Base-by-base conservation (phyloP, 2,329 filamentous ascomycete genomes). In the Fusarium neocosmosporiellum region DNA sequence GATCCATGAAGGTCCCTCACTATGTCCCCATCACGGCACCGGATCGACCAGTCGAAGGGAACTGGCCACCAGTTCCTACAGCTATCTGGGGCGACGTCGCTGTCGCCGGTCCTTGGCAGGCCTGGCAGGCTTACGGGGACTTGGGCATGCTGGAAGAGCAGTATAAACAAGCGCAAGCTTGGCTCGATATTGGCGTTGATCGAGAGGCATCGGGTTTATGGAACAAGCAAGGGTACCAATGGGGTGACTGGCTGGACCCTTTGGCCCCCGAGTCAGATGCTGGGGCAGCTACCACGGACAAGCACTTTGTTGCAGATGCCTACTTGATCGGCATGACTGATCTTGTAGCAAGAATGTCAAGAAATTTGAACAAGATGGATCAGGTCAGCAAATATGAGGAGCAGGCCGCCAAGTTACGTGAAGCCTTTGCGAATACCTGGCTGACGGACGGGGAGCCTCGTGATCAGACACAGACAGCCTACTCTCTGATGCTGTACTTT, bases 401-500 rank as follows among this genome's bases (percentile, higher is more conserved):
- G 11, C 39, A 43, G 13, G 20, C 39, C 39, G 13, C 20, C 39
- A 43, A 43, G 20, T 22, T 43, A 5, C 39, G 39, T 9, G 20
- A 43, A 43, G 39, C 39, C 7, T 43, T 43, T 22, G 13, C 20
- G 20, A 7, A 43, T 43, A 43, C 39, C 13, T 43, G 39, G 39
- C 20, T 43, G 13, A 22, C 13, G 20, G 20, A 43, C 7, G 39
- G 39, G 13, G 39, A 43, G 20, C 39, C 39, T 43, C 39, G 39
- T 7, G 13, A 43, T 22, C 39, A 79, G 34, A 84, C 83, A 0
- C 84, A 86, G 67, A 86, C 84, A 0, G 84, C 82, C 0, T 79
- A 83, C 16, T 73, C 80, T 0, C 76, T 86, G 0, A 79, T 82
- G 0, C 59, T 86, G 1, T 78, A 79, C 50, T 86, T 86, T 59